Evolutionary conservation across 495 filamentous ascomycete species (phyloP).

Genomic region (Jackrogersella minutella): DNA sequence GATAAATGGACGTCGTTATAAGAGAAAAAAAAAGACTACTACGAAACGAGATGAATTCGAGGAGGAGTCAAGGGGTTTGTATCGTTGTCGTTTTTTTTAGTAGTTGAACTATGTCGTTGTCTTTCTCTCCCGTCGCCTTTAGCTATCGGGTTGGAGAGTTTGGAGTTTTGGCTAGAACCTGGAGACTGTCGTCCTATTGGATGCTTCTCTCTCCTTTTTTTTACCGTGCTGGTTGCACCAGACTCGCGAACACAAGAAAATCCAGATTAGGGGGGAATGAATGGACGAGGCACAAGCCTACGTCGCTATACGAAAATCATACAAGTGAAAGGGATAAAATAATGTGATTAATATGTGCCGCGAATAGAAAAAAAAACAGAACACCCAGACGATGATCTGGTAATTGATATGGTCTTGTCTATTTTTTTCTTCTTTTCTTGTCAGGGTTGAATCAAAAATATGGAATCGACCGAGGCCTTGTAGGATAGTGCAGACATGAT

Average conservation of each 20-base stretch:
- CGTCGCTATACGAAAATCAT: conserved; percentile 22
- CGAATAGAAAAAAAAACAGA: conserved; percentile 15
- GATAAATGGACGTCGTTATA: conserved; percentile 21
- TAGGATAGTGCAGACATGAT: neutral
- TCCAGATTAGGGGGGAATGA: conserved; percentile 21
- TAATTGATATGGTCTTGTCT: conserved; percentile 10
- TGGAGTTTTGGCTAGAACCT: conserved; percentile 37
- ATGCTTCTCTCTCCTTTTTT: conserved; percentile 31
- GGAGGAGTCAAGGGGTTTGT: conserved; percentile 6
- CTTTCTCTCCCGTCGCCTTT: conserved; percentile 26
- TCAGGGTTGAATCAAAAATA: conserved; percentile 10
- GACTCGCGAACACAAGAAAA: conserved; percentile 22
- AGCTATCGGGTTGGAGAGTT: conserved; percentile 28
- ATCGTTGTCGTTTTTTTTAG: neutral
- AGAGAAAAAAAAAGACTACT: conserved; percentile 22
- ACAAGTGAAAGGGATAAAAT: conserved; percentile 10
- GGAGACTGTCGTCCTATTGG: conserved; percentile 32
- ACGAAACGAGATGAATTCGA: conserved; percentile 25
- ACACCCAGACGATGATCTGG: neutral
- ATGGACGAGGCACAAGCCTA: conserved; percentile 36
- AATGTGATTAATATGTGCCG: conserved; percentile 29
- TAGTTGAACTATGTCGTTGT: conserved; percentile 2
- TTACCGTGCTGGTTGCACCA: conserved; percentile 33
- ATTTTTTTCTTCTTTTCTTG: too few species aligned
- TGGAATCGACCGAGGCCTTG: neutral